Evolutionary conservation across 768 basidiomycete species (phyloP), one percentile per base, ranked within the genome.

Genomic region (Leccinum barrowsii): DNA sequence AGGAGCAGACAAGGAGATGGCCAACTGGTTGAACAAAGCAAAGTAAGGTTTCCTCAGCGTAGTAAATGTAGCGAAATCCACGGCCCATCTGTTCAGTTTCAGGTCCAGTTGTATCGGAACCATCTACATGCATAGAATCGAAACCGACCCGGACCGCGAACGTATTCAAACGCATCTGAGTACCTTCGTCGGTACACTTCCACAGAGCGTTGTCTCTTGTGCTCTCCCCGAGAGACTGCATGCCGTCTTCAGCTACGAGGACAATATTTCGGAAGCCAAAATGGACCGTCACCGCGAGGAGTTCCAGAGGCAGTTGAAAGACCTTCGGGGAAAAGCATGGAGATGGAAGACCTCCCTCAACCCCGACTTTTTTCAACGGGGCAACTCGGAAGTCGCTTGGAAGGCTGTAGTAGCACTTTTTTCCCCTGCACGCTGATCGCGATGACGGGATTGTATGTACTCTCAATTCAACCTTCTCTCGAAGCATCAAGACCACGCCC

Each of bases 41-140:
- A 53, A 37, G 65, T 62, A 53, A 15, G 52, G 6, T 26, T 32
- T 4, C 2, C 21, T 42, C 26, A 4, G 5, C 10, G 8, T 44
- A 17, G 12, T 46, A 2, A 7, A 55, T 13, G 22, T 2, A 2
- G 46, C 3, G n/a, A 26, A 35, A 26, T 47, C 4, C 1, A 65
- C 22, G 7, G 1, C 8, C 5, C 22, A 11, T 26, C 6, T 51
- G 30, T 52, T 32, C 24, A 67, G 66, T 32, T 57, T 28, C 17
- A 59, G 4, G 34, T 57, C 58, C 26, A 56, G 51, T 13, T 30
- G 30, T 19, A 12, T 26, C 1, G 66, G 66, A 34, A 57, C 12
- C n/a, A 60, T 67, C 19, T 67, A 67, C 42, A 7, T 65, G 60
- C 57, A 63, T 50, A 50, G 50, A 35, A 2, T 68, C 11, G 66